phyloP scores from a whole-genome alignment of 2,329 filamentous ascomycete species.

The Alternaria viburni region DNA sequence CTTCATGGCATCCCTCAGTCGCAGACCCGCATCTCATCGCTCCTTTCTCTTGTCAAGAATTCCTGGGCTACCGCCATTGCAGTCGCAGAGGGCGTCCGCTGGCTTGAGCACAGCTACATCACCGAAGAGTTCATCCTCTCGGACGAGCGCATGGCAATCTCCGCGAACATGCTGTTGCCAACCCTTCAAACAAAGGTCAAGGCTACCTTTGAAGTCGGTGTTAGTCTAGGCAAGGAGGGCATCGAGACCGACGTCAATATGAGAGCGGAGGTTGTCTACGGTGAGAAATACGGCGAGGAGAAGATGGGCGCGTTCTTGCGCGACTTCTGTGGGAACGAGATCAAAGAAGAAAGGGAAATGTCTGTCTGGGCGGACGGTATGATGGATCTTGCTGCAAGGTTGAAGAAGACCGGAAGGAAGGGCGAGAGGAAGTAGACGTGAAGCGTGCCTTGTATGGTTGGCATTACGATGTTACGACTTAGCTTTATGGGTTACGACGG shows the following conservation, averaged over 20 bases:
- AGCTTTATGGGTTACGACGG: conserved; percentile 22
- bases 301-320: conserved; percentile 77
- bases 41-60: conserved; percentile 65
- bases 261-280: conserved; percentile 72
- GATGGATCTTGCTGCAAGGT: conserved; percentile 50
- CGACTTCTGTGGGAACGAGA: conserved; percentile 54
- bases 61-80: conserved; percentile 71
- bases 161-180: conserved; percentile 66
- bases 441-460: neutral
- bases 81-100: conserved; percentile 66
- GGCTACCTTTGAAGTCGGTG: conserved; percentile 63
- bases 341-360: conserved; percentile 38
- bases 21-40: conserved; percentile 61
- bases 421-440: conserved; percentile 39
- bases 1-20: conserved; percentile 67
- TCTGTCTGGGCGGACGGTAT: conserved; percentile 54
- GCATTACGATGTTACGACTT: conserved; percentile 6
- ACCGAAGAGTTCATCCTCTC: conserved; percentile 68
- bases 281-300: conserved; percentile 75
- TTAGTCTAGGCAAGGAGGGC: conserved; percentile 51
- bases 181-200: conserved; percentile 73
- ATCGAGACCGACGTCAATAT: conserved; percentile 64
- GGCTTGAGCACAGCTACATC: conserved; percentile 68
- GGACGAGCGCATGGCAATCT: conserved; percentile 70
- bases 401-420: conserved; percentile 55